These are phyloP conservation scores for Umbellularia californica DNA, from an alignment of 164 flowering plant genomes.

Conservation along the genomic window DNA sequence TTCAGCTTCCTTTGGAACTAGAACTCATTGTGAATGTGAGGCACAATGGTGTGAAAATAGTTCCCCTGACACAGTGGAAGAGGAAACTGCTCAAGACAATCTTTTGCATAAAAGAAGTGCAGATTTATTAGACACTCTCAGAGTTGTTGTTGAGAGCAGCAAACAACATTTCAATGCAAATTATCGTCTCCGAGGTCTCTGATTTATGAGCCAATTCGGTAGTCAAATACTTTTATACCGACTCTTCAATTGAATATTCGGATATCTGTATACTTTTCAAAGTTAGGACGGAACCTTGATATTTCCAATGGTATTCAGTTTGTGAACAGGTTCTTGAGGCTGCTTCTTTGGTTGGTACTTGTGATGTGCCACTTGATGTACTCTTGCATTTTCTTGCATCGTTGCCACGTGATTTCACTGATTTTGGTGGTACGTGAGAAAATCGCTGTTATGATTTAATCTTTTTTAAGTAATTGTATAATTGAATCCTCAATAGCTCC, in stretches of 20 bases:
- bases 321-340: conserved; percentile 67
- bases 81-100: conserved; percentile 20
- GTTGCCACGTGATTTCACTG: conserved; percentile 74
- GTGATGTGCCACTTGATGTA: conserved; percentile 58
- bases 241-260: neutral
- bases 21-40: conserved; percentile 14
- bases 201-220: conserved; percentile 10
- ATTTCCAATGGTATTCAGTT: conserved; percentile 40
- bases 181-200: conserved; percentile 80
- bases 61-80: conserved; percentile 11
- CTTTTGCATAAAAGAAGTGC: conserved; percentile 18
- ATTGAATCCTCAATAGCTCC: too few species aligned
- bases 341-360: conserved; percentile 46
- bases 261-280: neutral
- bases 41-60: conserved; percentile 16
- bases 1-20: conserved; percentile 44
- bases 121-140: conserved; percentile 54
- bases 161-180: conserved; percentile 90
- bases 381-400: conserved; percentile 66
- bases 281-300: neutral
- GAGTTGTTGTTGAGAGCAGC: conserved; percentile 70
- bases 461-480: too few species aligned
- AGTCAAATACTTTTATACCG: conserved; percentile 2
- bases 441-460: too few species aligned
- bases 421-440: conserved; percentile 54